Evolutionary conservation across 306 rosid species (phyloP).

Genomic region (Quercus suber): DNA sequence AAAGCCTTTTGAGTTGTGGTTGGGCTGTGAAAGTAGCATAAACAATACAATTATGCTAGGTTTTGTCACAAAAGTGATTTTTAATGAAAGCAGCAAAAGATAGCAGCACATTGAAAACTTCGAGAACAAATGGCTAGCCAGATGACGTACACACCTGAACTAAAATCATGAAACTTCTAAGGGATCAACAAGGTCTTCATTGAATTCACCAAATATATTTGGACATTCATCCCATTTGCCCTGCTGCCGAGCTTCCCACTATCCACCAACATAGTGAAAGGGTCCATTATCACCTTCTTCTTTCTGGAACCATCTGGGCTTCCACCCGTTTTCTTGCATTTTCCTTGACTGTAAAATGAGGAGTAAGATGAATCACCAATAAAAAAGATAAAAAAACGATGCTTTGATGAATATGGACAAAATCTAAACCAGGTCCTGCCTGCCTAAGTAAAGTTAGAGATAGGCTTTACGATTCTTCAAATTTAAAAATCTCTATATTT

Average conservation of each 20-base stretch:
- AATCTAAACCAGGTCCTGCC: not conserved
- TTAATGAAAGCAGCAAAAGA: no score
- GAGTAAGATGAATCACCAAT: slow-evolving; percentile 6
- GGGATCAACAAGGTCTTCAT: no score
- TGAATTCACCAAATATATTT: slow-evolving; percentile 75
- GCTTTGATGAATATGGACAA: not conserved
- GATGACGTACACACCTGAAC: no score
- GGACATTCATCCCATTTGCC: slow-evolving; percentile 87
- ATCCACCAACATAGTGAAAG: slow-evolving; percentile 69
- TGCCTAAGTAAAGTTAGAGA: not conserved
- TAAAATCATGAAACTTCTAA: no score
- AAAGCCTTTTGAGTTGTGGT: no score
- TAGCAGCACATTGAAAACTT: no score
- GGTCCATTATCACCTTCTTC: slow-evolving; percentile 69
- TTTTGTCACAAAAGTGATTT: no score
- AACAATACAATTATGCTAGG: no score
- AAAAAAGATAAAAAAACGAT: not conserved
- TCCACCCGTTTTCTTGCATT: slow-evolving; percentile 94
- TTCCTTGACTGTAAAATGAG: slow-evolving; percentile 63
- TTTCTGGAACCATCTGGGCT: slow-evolving; percentile 79
- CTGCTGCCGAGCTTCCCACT: slow-evolving; percentile 77
- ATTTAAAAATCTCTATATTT: not conserved
- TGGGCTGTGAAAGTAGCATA: no score
- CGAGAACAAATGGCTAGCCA: no score
- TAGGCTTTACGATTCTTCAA: not conserved